Evolutionary conservation across 2,329 filamentous ascomycete genomes (phyloP), one percentile per base, ranked within the genome.

Genomic region (Cercospora citrullina): DNA sequence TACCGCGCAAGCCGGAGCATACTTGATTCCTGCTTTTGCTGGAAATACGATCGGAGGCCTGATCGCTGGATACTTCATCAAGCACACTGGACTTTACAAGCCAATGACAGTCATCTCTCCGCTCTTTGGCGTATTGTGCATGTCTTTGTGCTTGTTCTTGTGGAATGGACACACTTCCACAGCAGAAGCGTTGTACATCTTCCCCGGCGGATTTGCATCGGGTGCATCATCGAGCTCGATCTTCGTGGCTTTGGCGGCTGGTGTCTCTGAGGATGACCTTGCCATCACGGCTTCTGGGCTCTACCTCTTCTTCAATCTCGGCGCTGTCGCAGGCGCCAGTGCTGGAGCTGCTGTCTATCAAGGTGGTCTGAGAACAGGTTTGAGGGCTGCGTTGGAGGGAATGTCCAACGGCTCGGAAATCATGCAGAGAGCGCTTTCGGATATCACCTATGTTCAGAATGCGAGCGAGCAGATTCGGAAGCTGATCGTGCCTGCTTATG

Each of bases 31-130:
- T 0, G 87, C 90, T 0, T 89, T 92, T 0, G 78, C 86, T 0
- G 90, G 90, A 0, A 92, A 92, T 72, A 86, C 89, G 0, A 68
- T 87, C 0, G 90, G 89, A 0, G 88, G 88, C 0, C 79, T 92
- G 1, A 51, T 89, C 0, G 84, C 88, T 0, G 90, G 90, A 0
- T 73, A 81, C 0, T 81, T 84, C 60, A 90, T 90, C 72, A 83
- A 84, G 48, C 81, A 79, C 21, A 90, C 87, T 0, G 88, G 89
- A 0, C 81, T 82, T 0, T 91, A 90, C 75, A 90, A 88, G 68
- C 70, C 76, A 0, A 80, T 88, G 0, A 80, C 87, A 0, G 79
- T 87, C 0, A 60, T 86, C 0, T 84, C 86, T 0, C 83, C 85
- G 0, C 61, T 86, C 0, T 78, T 84, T 1, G 84, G 86, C 0